Base-by-base conservation (phyloP, 805 yeast species). In the Zygosaccharomyces pseudorouxii region DNA sequence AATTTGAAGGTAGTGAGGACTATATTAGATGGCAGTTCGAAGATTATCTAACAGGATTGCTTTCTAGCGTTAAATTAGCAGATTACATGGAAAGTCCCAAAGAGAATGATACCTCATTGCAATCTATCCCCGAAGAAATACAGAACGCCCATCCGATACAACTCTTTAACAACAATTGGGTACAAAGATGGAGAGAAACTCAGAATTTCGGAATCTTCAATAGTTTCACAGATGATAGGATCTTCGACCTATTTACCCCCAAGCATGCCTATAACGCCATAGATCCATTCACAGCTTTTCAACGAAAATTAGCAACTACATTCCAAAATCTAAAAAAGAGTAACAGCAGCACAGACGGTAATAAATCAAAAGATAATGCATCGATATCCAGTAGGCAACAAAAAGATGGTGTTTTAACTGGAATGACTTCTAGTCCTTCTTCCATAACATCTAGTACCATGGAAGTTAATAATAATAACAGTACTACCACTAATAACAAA, bases 1-100 rank as follows among this genome's bases (percentile, higher is more conserved):
- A 77, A 49, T 84, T 76, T 60, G 68, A 69, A 38, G 92, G 92
- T 3, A 82, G 87, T 55, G 98, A 93, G 59, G 99, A 93, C 66
- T 88, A 83, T 60, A 82, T 93, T 28, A 71, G 98, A 45, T 77
- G 81, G 68, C 89, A 82, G 58, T 90, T 92, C 66, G 99, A 93
- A 62, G 97, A 90, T 59, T 93, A 93, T 61, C 67, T 90, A 22
- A 76, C 85, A 50, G 88, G 95, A 9, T 64, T 93, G 53, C 64
- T 92, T 20, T 74, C 95, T 0, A 75, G 86, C 22, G 81, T 79
- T 19, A 85, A 95, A 64, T 86, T 82, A 57, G 77, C 77, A 55
- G 80, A 75, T 43, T 88, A 83, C 58, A 56, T 77, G 9, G 64
- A 59, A 3, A 60, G 57, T 45, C 71, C 70, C 42, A 69, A 69